Conservation (phyloP, 129 eudicot species). For the Logfia minima region DNA sequence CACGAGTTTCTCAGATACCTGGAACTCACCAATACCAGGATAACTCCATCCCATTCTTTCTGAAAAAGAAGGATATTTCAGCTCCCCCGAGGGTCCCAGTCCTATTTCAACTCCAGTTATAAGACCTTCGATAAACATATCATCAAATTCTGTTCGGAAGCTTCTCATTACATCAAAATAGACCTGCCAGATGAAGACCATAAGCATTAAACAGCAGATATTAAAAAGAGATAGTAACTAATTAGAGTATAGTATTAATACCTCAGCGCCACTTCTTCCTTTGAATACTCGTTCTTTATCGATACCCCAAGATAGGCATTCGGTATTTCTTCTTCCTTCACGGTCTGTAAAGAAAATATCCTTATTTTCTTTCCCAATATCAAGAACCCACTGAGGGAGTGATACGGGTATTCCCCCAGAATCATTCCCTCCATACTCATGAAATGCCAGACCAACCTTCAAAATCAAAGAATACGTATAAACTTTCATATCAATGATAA, state of each 20-base stretch:
- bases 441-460: constrained; percentile 66
- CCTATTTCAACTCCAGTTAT: constrained; percentile 46
- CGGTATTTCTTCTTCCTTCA: constrained; percentile 59
- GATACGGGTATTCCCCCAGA: constrained; percentile 25
- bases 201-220: not conserved
- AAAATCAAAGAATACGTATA: not conserved
- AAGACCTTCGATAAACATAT: constrained; percentile 48
- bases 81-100: constrained; percentile 46
- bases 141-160: constrained; percentile 51
- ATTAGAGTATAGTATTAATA: constrained; percentile 1
- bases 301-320: constrained; percentile 71
- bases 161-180: constrained; percentile 54
- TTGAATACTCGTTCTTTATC: constrained; percentile 61
- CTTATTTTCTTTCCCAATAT: constrained; percentile 54
- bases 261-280: constrained; percentile 73
- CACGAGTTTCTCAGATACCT: constrained; percentile 34
- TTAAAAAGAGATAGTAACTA: not conserved
- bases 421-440: constrained; percentile 56
- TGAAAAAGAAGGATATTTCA: constrained; percentile 47
- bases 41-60: constrained; percentile 52
- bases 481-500: not conserved
- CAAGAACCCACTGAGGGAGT: constrained; percentile 68
- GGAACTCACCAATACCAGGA: constrained; percentile 64
- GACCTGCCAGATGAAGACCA: constrained; percentile 29
- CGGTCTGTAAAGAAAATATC: constrained; percentile 70